A percentile compares a stretch with the other conserved stretches of the same genome.
Conservation (phyloP, 768 basidiomycete species). For the button mushroom (Agaricus bisporus) region DNA sequence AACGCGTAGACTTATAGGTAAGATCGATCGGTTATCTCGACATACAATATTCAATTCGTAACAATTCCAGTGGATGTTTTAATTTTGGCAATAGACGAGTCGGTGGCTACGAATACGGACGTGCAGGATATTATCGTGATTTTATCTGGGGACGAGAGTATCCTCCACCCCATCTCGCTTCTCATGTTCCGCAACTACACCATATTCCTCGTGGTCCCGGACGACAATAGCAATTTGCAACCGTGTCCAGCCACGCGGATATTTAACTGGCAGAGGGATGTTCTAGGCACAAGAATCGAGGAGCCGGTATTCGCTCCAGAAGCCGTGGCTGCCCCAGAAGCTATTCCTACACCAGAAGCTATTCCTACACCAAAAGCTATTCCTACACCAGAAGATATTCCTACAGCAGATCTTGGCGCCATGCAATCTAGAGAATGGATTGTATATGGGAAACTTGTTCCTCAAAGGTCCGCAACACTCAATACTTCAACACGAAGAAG, state of each 20-base stretch:
- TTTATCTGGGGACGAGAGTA: constrained; percentile 1
- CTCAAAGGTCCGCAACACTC: not conserved
- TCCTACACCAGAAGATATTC: too few species aligned
- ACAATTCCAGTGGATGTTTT: constrained; percentile 1
- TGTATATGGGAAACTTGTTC: not conserved
- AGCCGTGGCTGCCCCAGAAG: not conserved
- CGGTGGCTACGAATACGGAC: not conserved
- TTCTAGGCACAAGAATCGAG: not conserved
- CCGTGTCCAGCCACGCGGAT: constrained; percentile 3
- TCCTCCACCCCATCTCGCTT: constrained; percentile 5
- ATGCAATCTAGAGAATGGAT: not conserved
- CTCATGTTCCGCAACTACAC: constrained; percentile 10
- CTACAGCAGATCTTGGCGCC: not conserved
- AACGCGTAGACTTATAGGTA: not conserved
- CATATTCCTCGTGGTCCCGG: constrained; percentile 2
- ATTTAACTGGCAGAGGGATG: constrained; percentile 5
- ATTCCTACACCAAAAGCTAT: too few species aligned
- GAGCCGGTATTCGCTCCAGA: not conserved
- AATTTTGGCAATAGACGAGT: constrained; percentile 1
- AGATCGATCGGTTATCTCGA: not conserved
- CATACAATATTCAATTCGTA: not conserved
- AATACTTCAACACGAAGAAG: not conserved
- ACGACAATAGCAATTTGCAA: not conserved
- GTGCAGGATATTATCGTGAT: constrained; percentile 2
- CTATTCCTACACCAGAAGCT: too few species aligned